These are phyloP conservation scores for Mrakiaceae sp. DNA, from an alignment of 1,284 basidiomycete genomes.

Conservation along the genomic window DNA sequence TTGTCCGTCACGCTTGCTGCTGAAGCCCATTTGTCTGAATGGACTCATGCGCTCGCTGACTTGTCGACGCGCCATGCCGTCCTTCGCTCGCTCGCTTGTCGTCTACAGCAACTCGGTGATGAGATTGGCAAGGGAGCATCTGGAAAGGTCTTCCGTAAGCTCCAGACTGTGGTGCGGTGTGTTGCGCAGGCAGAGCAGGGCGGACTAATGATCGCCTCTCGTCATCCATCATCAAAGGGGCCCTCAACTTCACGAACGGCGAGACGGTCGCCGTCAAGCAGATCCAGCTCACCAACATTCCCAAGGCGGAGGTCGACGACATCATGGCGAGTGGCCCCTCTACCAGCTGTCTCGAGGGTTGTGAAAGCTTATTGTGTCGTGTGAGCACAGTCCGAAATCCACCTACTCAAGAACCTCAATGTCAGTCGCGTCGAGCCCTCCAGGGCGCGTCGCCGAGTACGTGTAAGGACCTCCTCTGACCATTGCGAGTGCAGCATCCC, in stretches of 20 bases:
- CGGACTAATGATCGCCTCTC: neutral
- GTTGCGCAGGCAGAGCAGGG: too few species aligned
- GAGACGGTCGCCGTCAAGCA: conserved; percentile 95
- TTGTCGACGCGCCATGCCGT: neutral
- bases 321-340: conserved; percentile 65
- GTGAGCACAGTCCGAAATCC: conserved; percentile 74
- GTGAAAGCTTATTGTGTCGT: neutral
- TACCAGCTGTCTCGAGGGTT: neutral
- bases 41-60: neutral
- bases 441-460: too few species aligned
- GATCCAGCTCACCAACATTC: conserved; percentile 84
- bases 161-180: neutral
- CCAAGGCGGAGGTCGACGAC: conserved; percentile 81
- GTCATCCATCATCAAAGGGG: conserved; percentile 34
- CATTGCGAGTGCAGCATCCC: conserved; percentile 38
- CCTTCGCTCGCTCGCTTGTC: neutral
- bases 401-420: conserved; percentile 91
- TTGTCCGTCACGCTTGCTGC: neutral
- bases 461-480: neutral
- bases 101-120: conserved; percentile 80
- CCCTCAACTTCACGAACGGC: conserved; percentile 90
- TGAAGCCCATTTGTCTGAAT: neutral
- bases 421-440: conserved; percentile 37
- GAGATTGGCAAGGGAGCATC: conserved; percentile 89
- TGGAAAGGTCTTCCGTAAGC: conserved; percentile 77